Evolutionary conservation across 176 grass and related monocot species (phyloP).

Genomic region (Hordeum marinum): DNA sequence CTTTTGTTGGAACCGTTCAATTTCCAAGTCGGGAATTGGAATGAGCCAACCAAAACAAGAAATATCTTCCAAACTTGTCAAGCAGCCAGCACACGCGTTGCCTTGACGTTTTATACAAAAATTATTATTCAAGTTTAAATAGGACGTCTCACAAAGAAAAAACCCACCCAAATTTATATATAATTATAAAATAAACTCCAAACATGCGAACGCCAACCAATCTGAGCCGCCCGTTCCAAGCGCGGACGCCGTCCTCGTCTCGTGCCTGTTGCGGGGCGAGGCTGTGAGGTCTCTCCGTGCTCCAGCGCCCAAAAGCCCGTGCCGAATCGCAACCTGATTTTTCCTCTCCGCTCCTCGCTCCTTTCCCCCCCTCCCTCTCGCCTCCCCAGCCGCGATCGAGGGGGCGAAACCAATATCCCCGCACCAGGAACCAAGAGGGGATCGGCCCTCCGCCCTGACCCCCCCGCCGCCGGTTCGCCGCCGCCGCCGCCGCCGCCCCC

Average conservation of each 20-base stretch:
- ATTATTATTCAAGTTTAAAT: too few species aligned
- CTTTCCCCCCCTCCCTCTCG: neutral
- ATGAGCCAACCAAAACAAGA: too few species aligned
- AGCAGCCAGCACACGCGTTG: too few species aligned
- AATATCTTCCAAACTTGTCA: too few species aligned
- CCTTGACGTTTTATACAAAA: too few species aligned
- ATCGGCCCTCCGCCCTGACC: neutral
- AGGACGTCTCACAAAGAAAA: neutral
- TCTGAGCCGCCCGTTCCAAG: constrained; percentile 7
- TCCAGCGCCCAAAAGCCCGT: constrained; percentile 10
- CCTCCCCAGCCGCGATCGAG: constrained; percentile 22
- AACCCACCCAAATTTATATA: neutral
- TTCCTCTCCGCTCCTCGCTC: too few species aligned
- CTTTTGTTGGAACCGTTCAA: too few species aligned
- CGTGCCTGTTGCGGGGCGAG: constrained; percentile 20
- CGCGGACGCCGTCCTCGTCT: neutral
- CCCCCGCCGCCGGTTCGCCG: neutral
- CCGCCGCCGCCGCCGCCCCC: neutral
- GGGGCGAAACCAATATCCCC: constrained; percentile 21
- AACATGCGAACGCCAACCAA: neutral
- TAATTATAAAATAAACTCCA: too few species aligned
- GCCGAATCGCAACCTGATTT: constrained; percentile 22
- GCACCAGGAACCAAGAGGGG: constrained; percentile 10
- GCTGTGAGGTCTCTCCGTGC: constrained; percentile 12
- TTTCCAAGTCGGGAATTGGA: too few species aligned